A percentile compares a stretch with the other conserved stretches of the same genome.
phyloP scores from a whole-genome alignment of 768 basidiomycete genomes.

The Cystofilobasidium ferigula region DNA sequence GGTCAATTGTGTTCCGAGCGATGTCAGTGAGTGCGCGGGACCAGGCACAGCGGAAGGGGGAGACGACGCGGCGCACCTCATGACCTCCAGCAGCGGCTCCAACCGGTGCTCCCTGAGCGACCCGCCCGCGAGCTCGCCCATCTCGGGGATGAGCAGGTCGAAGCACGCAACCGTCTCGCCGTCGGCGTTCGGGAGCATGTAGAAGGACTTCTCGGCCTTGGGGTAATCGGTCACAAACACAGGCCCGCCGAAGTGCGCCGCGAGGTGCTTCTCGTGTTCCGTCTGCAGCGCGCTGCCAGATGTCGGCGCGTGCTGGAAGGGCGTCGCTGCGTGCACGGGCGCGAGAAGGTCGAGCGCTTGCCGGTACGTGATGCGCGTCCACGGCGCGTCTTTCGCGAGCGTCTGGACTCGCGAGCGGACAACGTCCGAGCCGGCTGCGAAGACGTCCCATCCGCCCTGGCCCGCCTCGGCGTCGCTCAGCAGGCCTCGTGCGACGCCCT shows the following conservation, averaged over 20 bases:
- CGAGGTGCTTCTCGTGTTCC: constrained; percentile 88
- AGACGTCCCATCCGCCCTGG: constrained; percentile 9
- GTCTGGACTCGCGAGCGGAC: constrained; percentile 18
- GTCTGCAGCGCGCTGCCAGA: constrained; percentile 69
- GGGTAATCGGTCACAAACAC: constrained; percentile 92
- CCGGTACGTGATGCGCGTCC: constrained; percentile 67
- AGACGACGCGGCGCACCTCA: constrained; percentile 40
- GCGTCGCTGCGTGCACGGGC: constrained; percentile 27
- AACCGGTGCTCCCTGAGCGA: constrained; percentile 53
- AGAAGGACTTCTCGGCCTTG: constrained; percentile 73
- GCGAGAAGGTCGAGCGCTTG: constrained; percentile 57
- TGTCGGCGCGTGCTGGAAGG: constrained; percentile 50
- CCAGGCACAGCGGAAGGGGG: too few species aligned
- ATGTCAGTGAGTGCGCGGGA: neutral
- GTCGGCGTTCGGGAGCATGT: constrained; percentile 51
- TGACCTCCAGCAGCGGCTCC: constrained; percentile 38
- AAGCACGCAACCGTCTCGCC: constrained; percentile 76
- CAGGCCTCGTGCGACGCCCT: constrained; percentile 37
- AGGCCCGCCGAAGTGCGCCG: constrained; percentile 61
- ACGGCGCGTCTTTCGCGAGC: constrained; percentile 39
- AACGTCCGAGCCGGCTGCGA: constrained; percentile 10
- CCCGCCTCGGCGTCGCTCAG: neutral
- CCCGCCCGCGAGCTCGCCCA: constrained; percentile 87
- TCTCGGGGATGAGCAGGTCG: constrained; percentile 74
- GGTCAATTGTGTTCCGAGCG: neutral